Base-by-base conservation (phyloP, 805 yeast species). In the Pichia heedii region DNA sequence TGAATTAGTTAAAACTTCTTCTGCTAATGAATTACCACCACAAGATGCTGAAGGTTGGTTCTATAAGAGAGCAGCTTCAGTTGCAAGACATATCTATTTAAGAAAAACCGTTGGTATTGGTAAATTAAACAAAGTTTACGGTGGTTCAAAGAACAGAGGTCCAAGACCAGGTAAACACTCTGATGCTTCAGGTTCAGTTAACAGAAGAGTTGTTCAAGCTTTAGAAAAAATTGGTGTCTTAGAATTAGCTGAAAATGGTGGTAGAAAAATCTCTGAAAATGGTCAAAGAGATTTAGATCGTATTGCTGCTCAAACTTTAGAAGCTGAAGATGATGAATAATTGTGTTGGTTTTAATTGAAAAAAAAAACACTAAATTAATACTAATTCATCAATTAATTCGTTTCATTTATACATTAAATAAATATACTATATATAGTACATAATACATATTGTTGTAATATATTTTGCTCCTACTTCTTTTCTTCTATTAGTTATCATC, bases 241-340 rank as follows among this genome's bases (percentile, higher is more conserved):
- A 62, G 98, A 90, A 78, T 77, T 84, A 70, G 81, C 95, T 69
- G 85, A 88, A 74, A 87, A 86, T 76, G 97, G 97, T 71, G 98
- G 98, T 74, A 93, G 98, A 83, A 87, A 89, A 76, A 87, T 93
- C 81, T 84, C 97, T 55, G 96, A 87, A 71, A 85, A 88, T 76
- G 99, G 99, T 71, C 97, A 90, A 79, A 89, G 98, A 86, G 99
- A 93, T 79, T 84, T 93, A 78, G 99, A 93, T 79, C 97, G 99
- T 83, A 90, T 90, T 73, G 97, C 97, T 69, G 96, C 95, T 71
- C 96, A 88, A 78, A 87, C 96, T 70, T 80, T 85, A 72, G 95
- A 88, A 77, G 81, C 79, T 68, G 93, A 84, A 66, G 94, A 84
- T 68, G 76, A 71, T 58, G 71, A 70, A 62, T 61, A 60, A 53